Percentiles rank a stretch among this genome's conserved stretches.
These are phyloP conservation scores for Yamadazyma sp. DNA, from an alignment of 1,139 yeast genomes.

Conservation along the genomic window DNA sequence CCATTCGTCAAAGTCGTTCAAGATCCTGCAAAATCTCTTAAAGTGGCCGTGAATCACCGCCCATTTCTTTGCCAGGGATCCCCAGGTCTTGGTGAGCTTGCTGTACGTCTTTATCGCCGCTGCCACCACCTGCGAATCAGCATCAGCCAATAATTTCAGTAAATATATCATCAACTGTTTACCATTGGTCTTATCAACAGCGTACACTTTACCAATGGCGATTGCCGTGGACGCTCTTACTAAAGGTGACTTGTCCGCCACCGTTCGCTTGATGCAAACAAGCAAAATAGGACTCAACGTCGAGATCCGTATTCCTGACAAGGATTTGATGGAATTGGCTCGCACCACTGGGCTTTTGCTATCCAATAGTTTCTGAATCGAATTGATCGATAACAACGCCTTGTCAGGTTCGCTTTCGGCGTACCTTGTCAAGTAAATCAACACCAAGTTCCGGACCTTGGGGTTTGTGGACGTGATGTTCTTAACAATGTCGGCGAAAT, in stretches of 20 bases:
- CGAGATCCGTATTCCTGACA: conserved; percentile 77
- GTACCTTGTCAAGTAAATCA: conserved; percentile 70
- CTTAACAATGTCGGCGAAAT: conserved; percentile 87
- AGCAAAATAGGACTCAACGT: conserved; percentile 79
- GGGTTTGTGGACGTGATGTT: conserved; percentile 74
- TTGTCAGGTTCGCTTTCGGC: conserved; percentile 88
- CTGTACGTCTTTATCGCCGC: conserved; percentile 63
- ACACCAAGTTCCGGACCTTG: conserved; percentile 74
- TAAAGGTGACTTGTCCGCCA: conserved; percentile 69
- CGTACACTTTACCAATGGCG: conserved; percentile 67
- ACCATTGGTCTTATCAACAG: conserved; percentile 30
- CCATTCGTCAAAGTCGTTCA: conserved; percentile 72
- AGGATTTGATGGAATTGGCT: conserved; percentile 72
- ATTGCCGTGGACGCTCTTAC: conserved; percentile 83
- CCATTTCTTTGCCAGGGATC: conserved; percentile 50
- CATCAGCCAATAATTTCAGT: conserved; percentile 59
- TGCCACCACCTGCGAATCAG: conserved; percentile 65
- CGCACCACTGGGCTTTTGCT: conserved; percentile 71
- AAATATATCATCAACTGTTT: conserved; percentile 52
- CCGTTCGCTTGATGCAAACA: conserved; percentile 68
- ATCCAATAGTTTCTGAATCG: conserved; percentile 78
- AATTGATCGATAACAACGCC: conserved; percentile 84
- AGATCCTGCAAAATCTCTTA: conserved; percentile 56
- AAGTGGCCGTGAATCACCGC: conserved; percentile 72
- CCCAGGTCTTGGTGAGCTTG: conserved; percentile 28